Evolutionary conservation across 2,329 filamentous ascomycete genomes (phyloP).

Genomic region (Stachybotrys chartarum): DNA sequence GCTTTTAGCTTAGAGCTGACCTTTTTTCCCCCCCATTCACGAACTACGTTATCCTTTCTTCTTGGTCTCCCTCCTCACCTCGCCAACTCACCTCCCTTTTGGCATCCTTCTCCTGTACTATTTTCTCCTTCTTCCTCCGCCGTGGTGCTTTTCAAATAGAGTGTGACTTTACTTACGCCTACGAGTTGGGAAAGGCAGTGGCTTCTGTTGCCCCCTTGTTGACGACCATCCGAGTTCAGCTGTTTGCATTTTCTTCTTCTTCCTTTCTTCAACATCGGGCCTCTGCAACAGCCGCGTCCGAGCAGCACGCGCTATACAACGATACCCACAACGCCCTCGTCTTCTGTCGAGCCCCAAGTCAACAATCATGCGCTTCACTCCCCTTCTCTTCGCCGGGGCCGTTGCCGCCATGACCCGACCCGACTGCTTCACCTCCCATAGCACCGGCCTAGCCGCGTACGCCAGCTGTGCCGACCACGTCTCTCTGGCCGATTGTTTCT

Average conservation of each 20-base stretch:
- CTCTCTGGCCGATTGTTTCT: slow-evolving; percentile 36
- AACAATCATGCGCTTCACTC: slow-evolving; percentile 21
- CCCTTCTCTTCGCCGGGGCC: slow-evolving; percentile 26
- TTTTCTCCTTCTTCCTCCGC: not conserved
- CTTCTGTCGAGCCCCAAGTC: not conserved
- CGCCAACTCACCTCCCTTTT: not conserved
- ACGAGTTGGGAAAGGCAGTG: not conserved
- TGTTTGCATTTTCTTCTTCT: not conserved
- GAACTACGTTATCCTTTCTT: not conserved
- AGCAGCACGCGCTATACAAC: not conserved
- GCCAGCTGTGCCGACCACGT: slow-evolving; percentile 36
- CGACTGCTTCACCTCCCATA: slow-evolving; percentile 33
- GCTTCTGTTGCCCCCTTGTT: not conserved
- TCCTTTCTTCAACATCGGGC: slow-evolving; percentile 1
- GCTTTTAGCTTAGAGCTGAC: not conserved
- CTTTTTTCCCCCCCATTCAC: not conserved
- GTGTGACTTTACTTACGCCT: not conserved
- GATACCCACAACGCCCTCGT: not conserved
- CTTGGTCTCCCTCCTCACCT: not conserved
- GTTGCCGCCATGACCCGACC: slow-evolving; percentile 20
- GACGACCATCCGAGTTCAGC: not conserved
- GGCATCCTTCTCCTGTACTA: not conserved
- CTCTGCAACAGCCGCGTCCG: not conserved
- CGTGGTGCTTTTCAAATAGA: not conserved
- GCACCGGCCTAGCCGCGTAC: slow-evolving; percentile 28